A percentile compares a stretch with the other conserved stretches of the same genome.
These are phyloP conservation scores for Adansonia grandidieri DNA, from an alignment of 441 rosid species.

Conservation along the genomic window DNA sequence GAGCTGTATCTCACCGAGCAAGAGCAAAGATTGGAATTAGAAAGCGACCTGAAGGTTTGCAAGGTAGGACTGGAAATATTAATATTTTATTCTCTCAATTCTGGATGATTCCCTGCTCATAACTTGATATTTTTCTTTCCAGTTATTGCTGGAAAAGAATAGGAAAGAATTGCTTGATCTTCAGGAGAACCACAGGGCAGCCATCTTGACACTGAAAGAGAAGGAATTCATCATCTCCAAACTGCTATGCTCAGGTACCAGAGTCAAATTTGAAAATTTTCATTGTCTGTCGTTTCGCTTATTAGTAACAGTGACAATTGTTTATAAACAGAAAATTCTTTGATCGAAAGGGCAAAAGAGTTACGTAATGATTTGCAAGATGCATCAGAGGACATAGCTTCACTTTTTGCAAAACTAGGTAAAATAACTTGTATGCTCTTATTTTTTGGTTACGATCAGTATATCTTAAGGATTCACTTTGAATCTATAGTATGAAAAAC, in stretches of 20 bases:
- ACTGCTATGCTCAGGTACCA: conserved; percentile 63
- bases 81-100: conserved; percentile 23
- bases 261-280: conserved; percentile 8
- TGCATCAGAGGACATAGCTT: conserved; percentile 81
- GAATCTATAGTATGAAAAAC: not conserved
- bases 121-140: conserved; percentile 25
- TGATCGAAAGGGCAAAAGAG: conserved; percentile 70
- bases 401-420: conserved; percentile 73
- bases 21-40: conserved; percentile 65
- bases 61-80: conserved; percentile 50
- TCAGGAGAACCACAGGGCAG: conserved; percentile 57
- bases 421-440: conserved; percentile 18
- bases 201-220: conserved; percentile 52
- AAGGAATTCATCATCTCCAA: conserved; percentile 67
- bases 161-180: conserved; percentile 67
- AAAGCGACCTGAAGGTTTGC: conserved; percentile 68
- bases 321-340: conserved; percentile 56
- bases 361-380: conserved; percentile 64
- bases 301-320: conserved; percentile 20
- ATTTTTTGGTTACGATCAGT: conserved; percentile 5
- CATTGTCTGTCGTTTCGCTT: not conserved
- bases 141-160: conserved; percentile 63
- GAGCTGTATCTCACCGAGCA: conserved; percentile 73
- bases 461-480: not conserved
- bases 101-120: conserved; percentile 21